A percentile compares a stretch with the other conserved stretches of the same genome.
phyloP scores from a whole-genome alignment of 2,329 filamentous ascomycete species.

The Fulvia fulva region DNA sequence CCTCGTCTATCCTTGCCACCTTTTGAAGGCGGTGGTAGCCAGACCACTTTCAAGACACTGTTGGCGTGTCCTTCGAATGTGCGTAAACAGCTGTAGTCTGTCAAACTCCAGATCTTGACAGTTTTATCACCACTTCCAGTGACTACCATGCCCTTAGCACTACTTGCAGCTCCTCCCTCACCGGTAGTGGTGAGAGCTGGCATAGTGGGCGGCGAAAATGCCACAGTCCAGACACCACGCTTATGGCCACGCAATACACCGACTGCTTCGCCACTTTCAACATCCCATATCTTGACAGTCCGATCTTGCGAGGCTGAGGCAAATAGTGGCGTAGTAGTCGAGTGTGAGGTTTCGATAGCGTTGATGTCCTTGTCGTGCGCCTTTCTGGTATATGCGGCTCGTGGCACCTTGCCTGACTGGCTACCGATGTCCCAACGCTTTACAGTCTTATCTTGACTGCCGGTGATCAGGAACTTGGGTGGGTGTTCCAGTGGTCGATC shows the following conservation, averaged over 20 bases:
- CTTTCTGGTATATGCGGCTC: conserved; percentile 81
- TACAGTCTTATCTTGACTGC: conserved; percentile 90
- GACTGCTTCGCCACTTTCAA: conserved; percentile 81
- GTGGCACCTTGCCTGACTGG: conserved; percentile 46
- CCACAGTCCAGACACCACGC: conserved; percentile 92
- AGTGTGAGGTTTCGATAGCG: conserved; percentile 68
- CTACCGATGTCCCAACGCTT: conserved; percentile 80
- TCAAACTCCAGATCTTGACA: conserved; percentile 88
- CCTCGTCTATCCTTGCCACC: conserved; percentile 51
- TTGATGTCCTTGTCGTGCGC: conserved; percentile 99
- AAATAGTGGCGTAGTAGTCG: conserved; percentile 71
- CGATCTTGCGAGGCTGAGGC: conserved; percentile 96
- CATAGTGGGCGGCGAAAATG: conserved; percentile 76
- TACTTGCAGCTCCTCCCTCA: conserved; percentile 58
- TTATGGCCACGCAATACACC: conserved; percentile 90
- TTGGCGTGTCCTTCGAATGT: conserved; percentile 97
- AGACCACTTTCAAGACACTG: conserved; percentile 88
- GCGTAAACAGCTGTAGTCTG: conserved; percentile 85
- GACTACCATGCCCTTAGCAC: conserved; percentile 73
- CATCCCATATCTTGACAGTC: conserved; percentile 94
- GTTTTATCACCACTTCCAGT: conserved; percentile 96
- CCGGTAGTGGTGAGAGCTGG: conserved; percentile 70
- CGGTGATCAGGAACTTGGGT: conserved; percentile 80
- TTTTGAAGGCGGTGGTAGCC: conserved; percentile 59
- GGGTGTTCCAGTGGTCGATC: conserved; percentile 72